These are phyloP conservation scores for Cryptococcus sp. DNA, from an alignment of 1,284 basidiomycete genomes.

Conservation along the genomic window DNA sequence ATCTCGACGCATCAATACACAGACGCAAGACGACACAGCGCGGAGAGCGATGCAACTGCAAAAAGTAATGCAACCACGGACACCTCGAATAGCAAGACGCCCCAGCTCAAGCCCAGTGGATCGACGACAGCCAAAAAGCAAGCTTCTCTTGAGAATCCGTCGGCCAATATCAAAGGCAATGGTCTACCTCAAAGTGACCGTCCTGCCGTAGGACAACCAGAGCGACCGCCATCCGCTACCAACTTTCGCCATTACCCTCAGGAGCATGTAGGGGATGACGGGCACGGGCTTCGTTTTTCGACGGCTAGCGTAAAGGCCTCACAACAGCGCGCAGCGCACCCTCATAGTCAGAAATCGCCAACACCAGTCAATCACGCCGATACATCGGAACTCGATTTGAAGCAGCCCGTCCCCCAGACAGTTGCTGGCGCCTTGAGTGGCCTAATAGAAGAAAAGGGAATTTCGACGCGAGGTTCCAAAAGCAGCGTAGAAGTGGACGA, in stretches of 20 bases:
- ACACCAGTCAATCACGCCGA: neutral
- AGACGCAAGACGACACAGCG: slow-evolving; percentile 6
- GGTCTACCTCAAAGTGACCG: slow-evolving; percentile 28
- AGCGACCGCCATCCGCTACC: slow-evolving; percentile 8
- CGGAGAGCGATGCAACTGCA: neutral
- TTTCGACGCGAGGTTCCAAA: slow-evolving; percentile 8
- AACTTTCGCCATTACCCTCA: slow-evolving; percentile 27
- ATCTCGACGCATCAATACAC: neutral
- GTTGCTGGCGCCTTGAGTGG: slow-evolving; percentile 10
- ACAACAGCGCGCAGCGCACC: neutral
- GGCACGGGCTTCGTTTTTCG: slow-evolving; percentile 11
- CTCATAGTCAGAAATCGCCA: neutral
- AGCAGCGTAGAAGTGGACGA: slow-evolving; percentile 32
- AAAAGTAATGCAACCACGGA: neutral
- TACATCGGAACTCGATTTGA: neutral
- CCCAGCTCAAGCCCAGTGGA: slow-evolving; percentile 3
- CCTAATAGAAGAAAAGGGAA: neutral
- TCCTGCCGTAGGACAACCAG: slow-evolving; percentile 33
- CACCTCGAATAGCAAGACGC: neutral
- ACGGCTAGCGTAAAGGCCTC: neutral
- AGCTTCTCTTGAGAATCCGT: slow-evolving; percentile 17
- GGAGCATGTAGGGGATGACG: slow-evolving; percentile 2
- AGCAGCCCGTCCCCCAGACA: slow-evolving; percentile 20
- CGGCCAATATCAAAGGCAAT: slow-evolving; percentile 20
- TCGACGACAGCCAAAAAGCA: neutral